Evolutionary conservation across 495 filamentous ascomycete species (phyloP).

Genomic region (Penicillium angulare): DNA sequence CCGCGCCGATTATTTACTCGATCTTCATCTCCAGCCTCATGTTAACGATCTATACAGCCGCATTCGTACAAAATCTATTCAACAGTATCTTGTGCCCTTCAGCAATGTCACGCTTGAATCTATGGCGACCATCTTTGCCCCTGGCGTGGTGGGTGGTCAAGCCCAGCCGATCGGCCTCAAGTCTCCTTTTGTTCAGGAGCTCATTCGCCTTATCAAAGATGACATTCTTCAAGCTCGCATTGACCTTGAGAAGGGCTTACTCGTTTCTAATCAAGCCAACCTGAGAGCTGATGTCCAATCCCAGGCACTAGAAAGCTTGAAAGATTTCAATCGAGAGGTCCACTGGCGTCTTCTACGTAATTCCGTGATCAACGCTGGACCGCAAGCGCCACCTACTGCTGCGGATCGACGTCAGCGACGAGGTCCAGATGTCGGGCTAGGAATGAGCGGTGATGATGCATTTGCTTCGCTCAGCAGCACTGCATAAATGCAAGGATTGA

Average conservation of each 20-base stretch:
- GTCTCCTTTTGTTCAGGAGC: constrained; percentile 68
- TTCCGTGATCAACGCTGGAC: constrained; percentile 67
- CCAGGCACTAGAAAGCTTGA: constrained; percentile 62
- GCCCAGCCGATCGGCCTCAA: constrained; percentile 43
- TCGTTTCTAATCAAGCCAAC: constrained; percentile 66
- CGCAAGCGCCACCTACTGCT: constrained; percentile 58
- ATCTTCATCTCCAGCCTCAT: constrained; percentile 80
- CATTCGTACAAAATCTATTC: constrained; percentile 86
- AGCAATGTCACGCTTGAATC: constrained; percentile 69
- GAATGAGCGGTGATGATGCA: no score
- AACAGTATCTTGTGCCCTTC: constrained; percentile 85
- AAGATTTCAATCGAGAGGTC: constrained; percentile 68
- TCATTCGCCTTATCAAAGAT: constrained; percentile 70
- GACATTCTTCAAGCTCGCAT: constrained; percentile 76
- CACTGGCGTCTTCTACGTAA: constrained; percentile 74
- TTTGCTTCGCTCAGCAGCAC: no score
- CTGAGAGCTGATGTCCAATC: constrained; percentile 65
- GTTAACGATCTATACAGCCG: constrained; percentile 63
- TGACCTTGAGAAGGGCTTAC: constrained; percentile 75
- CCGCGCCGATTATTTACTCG: constrained; percentile 80
- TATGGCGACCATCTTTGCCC: constrained; percentile 64
- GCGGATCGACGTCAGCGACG: not conserved
- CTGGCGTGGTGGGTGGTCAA: constrained; percentile 32
- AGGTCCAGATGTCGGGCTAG: not conserved
- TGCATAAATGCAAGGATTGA: not conserved